Base-by-base conservation (phyloP, 148 eudicot species). In the Rhododendron griersonianum region DNA sequence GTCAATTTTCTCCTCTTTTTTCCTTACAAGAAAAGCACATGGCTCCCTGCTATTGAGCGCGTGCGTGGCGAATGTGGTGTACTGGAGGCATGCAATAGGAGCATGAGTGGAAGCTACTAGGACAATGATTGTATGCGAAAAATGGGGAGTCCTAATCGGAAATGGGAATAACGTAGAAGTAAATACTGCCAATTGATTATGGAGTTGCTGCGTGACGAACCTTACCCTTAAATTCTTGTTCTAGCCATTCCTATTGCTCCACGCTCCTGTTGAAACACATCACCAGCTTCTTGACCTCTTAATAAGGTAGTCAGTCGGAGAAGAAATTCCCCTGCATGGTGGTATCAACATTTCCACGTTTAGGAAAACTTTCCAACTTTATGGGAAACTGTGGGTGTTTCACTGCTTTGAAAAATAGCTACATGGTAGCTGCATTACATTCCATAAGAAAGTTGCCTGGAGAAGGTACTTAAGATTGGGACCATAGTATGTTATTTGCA, bases 371-470 rank as follows among this genome's bases (percentile, higher is more conserved):
- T 50, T 19, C 65, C 67, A 75, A 53, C 69, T 84, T 18, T 44
- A 18, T 74, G 53, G 51, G 28, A 35, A 77, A 76, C n/a, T 76
- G 25, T 76, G 47, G 48, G 41, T 76, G 14, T 25, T 14, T 76
- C 11, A 3, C 79, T 74, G 79, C 50, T 37, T 76, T 76, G 86
- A 96, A 91, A 89, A 96, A 96, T 71, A 96, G 98, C 91, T 95
- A 96, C 91, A 96, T 96, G 92, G 99, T 95, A 63, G 96, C 94
- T 28, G 90, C 98, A 59, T 88, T 96, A 90, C 98, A 96, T 93
- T 94, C 94, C 41, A 83, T 90, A 13, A 90, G 81, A 78, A 93
- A 88, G 87, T 89, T 91, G 59, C 88, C 93, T 82, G 95, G 91
- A 88, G 88, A 90, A 91, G 98, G 99, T 96, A 92, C 75, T 78